Conservation (phyloP, 306 rosid genomes). For the Dalbergia cultrata region DNA sequence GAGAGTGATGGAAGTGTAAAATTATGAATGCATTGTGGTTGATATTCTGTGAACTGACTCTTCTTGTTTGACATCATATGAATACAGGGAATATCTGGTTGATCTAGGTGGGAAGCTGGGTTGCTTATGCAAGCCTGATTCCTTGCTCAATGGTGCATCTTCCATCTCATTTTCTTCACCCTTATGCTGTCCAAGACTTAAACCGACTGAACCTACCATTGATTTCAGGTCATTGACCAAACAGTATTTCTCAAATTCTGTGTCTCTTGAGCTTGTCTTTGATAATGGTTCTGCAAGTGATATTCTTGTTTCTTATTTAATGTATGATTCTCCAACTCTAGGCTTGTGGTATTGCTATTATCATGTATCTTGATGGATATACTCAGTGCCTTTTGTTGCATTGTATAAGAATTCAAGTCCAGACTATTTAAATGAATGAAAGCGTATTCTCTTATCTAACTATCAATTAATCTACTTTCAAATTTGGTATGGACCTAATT, state of each 20-base stretch:
- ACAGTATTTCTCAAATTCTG: constrained; percentile 73
- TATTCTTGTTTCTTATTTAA: constrained; percentile 34
- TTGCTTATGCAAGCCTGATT: constrained; percentile 77
- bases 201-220: constrained; percentile 64
- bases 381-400: too few species aligned
- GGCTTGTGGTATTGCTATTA: too few species aligned
- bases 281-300: constrained; percentile 73
- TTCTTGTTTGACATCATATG: constrained; percentile 35
- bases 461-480: too few species aligned
- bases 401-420: too few species aligned
- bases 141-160: constrained; percentile 84
- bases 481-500: too few species aligned
- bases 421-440: too few species aligned
- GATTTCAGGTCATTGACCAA: constrained; percentile 84
- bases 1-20: constrained; percentile 24
- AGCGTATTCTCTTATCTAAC: too few species aligned
- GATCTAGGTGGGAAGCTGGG: constrained; percentile 83
- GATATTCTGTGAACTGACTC: constrained; percentile 29
- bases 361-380: too few species aligned
- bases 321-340: too few species aligned
- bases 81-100: constrained; percentile 76
- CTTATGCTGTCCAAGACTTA: constrained; percentile 73
- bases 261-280: constrained; percentile 70
- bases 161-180: constrained; percentile 87
- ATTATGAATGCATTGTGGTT: constrained; percentile 19